Base-by-base conservation (phyloP, 2,329 filamentous ascomycete species). In the Pseudopithomyces chartarum region DNA sequence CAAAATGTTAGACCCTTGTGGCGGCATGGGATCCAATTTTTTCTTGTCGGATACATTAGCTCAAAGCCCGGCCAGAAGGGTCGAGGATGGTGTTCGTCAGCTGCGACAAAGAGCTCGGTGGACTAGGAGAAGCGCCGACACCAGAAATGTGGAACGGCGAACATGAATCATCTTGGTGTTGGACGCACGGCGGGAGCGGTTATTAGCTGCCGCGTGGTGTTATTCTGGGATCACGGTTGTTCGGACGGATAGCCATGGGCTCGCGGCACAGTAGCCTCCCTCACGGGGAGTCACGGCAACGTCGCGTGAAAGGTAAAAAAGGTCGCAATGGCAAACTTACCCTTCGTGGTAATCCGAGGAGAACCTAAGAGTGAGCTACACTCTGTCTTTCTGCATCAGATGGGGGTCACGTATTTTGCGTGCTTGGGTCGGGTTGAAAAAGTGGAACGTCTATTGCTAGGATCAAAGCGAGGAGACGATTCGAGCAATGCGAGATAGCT, bases 401-500 rank as follows among this genome's bases (percentile, higher is more conserved):
- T 13, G 11, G 32, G 2, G 17, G 22, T 19, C 32, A 58, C 59
- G 54, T 68, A 72, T 68, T 64, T n/a, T 65, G 59, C 68, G 59
- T 45, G 56, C 52, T 54, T 53, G 50, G 54, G 54, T 57, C 59
- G 66, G 64, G 58, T 53, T 55, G 62, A 60, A 72, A 71, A 71
- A 72, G 68, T 72, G 69, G 69, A 65, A 48, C 61, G 51, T 56
- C 54, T 57, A 54, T 58, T 62, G 61, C 58, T 62, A 64, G 59
- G 61, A 52, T 54, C 60, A 60, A 64, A 60, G 65, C 54, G 61
- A 57, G 56, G 44, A n/a, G 58, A 62, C 69, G 59, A 55, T 68
- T 68, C 53, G 67, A 66, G 65, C 45, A 70, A 66, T 61, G 63
- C 65, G 62, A 70, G 70, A 73, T 72, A 73, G 72, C 63, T 47